A percentile compares a stretch with the other conserved stretches of the same genome.
phyloP scores from a whole-genome alignment of 2,329 filamentous ascomycete genomes.

The Calonectria crousiana region DNA sequence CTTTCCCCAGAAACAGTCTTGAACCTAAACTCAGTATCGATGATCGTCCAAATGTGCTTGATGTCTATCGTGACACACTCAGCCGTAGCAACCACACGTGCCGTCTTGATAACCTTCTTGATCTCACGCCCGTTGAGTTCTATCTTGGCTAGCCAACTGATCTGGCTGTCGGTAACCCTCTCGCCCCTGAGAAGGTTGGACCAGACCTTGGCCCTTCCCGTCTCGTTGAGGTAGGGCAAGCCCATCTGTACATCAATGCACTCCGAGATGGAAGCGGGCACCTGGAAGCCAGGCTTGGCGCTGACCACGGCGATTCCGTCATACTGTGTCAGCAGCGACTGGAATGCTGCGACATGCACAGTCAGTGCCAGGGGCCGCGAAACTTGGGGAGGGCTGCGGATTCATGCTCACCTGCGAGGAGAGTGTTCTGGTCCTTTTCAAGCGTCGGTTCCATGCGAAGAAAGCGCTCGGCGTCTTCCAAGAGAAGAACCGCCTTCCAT shows the following conservation, averaged over 20 bases:
- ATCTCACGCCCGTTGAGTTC: conserved; percentile 36
- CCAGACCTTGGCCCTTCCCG: conserved; percentile 41
- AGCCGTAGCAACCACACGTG: conserved; percentile 14
- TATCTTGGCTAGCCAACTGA: not conserved
- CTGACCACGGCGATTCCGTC: not conserved
- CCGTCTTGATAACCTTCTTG: conserved; percentile 28
- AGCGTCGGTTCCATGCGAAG: conserved; percentile 55
- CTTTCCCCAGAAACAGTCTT: not conserved
- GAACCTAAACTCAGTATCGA: conserved; percentile 14
- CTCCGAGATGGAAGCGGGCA: conserved; percentile 46
- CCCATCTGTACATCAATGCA: conserved; percentile 56
- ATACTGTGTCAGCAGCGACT: not conserved
- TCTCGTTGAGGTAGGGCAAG: conserved; percentile 44
- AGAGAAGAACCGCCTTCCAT: conserved; percentile 52
- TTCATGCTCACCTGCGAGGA: not conserved
- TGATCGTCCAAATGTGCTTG: conserved; percentile 17
- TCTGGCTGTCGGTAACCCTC: not conserved
- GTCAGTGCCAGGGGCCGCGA: not conserved
- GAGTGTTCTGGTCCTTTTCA: not conserved
- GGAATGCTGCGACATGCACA: not conserved
- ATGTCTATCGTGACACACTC: not conserved
- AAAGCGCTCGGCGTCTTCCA: conserved; percentile 56
- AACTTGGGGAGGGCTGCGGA: not conserved
- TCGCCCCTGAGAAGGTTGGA: not conserved
- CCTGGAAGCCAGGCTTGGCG: not conserved